These are phyloP conservation scores for Sclerotinia minor DNA, from an alignment of 2,329 filamentous ascomycete species.

Conservation along the genomic window DNA sequence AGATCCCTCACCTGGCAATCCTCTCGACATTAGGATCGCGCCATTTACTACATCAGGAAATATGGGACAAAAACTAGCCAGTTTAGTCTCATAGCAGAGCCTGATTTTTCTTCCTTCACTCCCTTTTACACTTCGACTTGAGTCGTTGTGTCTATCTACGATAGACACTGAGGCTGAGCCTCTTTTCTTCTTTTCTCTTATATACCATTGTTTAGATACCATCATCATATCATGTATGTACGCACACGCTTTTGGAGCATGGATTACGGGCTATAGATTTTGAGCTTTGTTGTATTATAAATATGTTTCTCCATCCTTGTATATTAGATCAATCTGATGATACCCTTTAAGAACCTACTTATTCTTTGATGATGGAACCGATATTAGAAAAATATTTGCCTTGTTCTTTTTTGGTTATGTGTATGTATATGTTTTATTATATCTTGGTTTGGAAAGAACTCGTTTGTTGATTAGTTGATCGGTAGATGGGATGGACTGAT, in stretches of 20 bases:
- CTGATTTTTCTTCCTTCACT: background rate
- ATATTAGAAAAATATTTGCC: background rate
- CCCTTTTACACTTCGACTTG: background rate
- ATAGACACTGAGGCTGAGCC: background rate
- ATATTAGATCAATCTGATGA: background rate
- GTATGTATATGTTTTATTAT: background rate
- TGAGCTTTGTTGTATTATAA: background rate
- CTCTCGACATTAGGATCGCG: too few species aligned
- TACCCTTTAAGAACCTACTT: background rate
- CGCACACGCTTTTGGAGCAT: background rate
- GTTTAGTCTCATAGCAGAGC: background rate
- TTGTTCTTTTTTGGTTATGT: background rate
- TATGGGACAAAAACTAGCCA: background rate
- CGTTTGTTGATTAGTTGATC: too few species aligned
- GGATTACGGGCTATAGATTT: background rate
- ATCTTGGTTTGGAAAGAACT: too few species aligned
- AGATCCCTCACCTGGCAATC: too few species aligned
- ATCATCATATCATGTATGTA: background rate
- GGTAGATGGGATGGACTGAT: too few species aligned
- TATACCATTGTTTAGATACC: constrained; percentile 11
- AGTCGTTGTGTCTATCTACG: background rate
- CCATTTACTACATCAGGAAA: background rate
- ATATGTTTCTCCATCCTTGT: background rate
- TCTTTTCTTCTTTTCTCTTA: background rate
- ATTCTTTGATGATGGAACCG: background rate